phyloP scores from a whole-genome alignment of 1,284 basidiomycete species.

The Puccinia horiana region DNA sequence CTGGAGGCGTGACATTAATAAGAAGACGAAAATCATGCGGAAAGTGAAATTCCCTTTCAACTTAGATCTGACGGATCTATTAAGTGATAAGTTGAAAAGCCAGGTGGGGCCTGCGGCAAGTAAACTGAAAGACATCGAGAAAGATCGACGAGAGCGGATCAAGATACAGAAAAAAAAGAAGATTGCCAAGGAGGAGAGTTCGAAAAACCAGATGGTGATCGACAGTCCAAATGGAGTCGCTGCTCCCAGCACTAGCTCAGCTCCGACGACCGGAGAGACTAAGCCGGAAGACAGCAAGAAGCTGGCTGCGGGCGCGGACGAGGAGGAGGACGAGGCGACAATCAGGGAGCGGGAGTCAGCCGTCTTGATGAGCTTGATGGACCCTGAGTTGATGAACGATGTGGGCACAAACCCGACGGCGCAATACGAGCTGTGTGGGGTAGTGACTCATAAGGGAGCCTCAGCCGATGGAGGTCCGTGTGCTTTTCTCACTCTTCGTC shows the following conservation, averaged over 20 bases:
- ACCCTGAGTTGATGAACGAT: slow-evolving; percentile 69
- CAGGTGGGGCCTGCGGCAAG: slow-evolving; percentile 66
- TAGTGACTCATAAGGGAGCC: slow-evolving; percentile 95
- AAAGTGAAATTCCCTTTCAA: slow-evolving; percentile 89
- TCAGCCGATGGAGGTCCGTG: slow-evolving; percentile 74
- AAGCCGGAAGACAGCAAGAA: background rate
- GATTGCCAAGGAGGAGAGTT: slow-evolving; percentile 59
- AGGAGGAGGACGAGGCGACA: slow-evolving; percentile 52
- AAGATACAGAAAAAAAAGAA: slow-evolving; percentile 78
- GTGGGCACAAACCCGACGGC: slow-evolving; percentile 72
- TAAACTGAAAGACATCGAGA: slow-evolving; percentile 75
- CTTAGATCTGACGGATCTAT: slow-evolving; percentile 80
- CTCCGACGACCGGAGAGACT: slow-evolving; percentile 7
- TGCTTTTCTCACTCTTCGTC: background rate
- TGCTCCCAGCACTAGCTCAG: background rate
- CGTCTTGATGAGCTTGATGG: slow-evolving; percentile 69
- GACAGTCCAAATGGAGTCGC: slow-evolving; percentile 58
- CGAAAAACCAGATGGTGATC: slow-evolving; percentile 67
- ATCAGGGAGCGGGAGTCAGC: slow-evolving; percentile 65
- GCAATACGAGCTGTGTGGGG: slow-evolving; percentile 81
- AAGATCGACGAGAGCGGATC: slow-evolving; percentile 78
- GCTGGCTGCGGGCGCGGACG: slow-evolving; percentile 31
- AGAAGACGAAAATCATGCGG: slow-evolving; percentile 91
- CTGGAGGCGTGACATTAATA: slow-evolving; percentile 86
- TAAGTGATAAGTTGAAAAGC: slow-evolving; percentile 73